phyloP scores from a whole-genome alignment of 2,329 filamentous ascomycete genomes.

The Sphaerulina populicola region DNA sequence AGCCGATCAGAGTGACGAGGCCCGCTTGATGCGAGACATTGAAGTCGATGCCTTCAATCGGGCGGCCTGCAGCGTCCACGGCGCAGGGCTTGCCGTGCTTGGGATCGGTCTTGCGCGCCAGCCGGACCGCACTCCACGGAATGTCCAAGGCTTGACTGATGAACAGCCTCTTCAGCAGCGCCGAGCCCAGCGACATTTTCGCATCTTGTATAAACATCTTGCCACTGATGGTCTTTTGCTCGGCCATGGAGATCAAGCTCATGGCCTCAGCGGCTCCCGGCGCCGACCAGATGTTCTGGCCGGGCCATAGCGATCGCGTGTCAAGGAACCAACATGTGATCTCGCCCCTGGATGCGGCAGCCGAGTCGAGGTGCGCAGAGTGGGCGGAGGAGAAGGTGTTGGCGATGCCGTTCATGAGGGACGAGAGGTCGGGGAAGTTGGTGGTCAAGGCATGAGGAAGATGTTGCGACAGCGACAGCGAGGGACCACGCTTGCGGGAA shows the following conservation, averaged over 20 bases:
- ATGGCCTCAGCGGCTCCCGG: slow-evolving; percentile 39
- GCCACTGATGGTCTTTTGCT: slow-evolving; percentile 53
- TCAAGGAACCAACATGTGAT: slow-evolving; percentile 45
- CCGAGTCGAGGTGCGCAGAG: slow-evolving; percentile 8
- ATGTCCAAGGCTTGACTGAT: slow-evolving; percentile 52
- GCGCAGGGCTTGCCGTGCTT: slow-evolving; percentile 47
- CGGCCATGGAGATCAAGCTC: slow-evolving; percentile 40
- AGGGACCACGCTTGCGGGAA: slow-evolving; percentile 16
- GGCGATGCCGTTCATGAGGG: slow-evolving; percentile 19
- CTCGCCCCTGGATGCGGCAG: slow-evolving; percentile 17
- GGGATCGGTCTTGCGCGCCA: slow-evolving; percentile 48
- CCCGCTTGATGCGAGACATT: slow-evolving; percentile 75
- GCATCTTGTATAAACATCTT: slow-evolving; percentile 50
- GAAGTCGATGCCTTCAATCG: slow-evolving; percentile 50
- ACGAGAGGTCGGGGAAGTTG: slow-evolving; percentile 19
- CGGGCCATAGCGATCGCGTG: slow-evolving; percentile 42
- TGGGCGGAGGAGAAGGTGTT: slow-evolving; percentile 12
- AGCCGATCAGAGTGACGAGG: slow-evolving; percentile 59
- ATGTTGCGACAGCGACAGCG: slow-evolving; percentile 17
- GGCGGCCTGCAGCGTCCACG: slow-evolving; percentile 36
- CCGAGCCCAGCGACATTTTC: slow-evolving; percentile 63
- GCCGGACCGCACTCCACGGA: slow-evolving; percentile 52
- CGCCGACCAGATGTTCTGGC: slow-evolving; percentile 36
- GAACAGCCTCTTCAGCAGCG: slow-evolving; percentile 64
- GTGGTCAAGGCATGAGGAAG: slow-evolving; percentile 16